phyloP scores from a whole-genome alignment of 257 asterid species.

The Rehmannia glutinosa region DNA sequence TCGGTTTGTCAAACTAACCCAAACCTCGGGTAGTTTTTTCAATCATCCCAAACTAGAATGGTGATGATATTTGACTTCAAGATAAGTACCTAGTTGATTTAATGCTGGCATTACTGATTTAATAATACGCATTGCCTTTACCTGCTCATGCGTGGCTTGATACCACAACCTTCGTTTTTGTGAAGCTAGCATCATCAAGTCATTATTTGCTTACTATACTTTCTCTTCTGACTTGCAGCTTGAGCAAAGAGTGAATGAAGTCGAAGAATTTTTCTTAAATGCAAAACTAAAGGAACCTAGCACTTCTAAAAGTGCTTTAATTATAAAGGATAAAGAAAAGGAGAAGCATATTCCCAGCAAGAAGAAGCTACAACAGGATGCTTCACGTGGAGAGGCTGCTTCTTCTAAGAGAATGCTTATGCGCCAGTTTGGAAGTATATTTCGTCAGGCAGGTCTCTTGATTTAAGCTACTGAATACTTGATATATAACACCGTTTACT shows the following conservation, averaged over 20 bases:
- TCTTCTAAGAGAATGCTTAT: conserved; percentile 96
- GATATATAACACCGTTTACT: not conserved
- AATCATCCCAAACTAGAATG: no score
- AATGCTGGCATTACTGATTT: no score
- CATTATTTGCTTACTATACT: conserved; percentile 8
- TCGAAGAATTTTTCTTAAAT: conserved; percentile 59
- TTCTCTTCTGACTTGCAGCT: conserved; percentile 44
- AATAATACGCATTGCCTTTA: not conserved
- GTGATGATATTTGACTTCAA: no score
- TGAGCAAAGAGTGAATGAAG: conserved; percentile 69
- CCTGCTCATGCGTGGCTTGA: conserved; percentile 10
- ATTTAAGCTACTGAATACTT: conserved; percentile 13
- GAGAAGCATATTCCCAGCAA: conserved; percentile 69
- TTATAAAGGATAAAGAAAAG: conserved; percentile 52
- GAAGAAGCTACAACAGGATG: conserved; percentile 85
- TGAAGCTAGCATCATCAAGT: not conserved
- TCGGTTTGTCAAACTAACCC: no score
- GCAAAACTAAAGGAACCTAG: conserved; percentile 37
- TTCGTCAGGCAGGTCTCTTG: conserved; percentile 72
- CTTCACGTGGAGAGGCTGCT: conserved; percentile 85
- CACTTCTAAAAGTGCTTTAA: conserved; percentile 35
- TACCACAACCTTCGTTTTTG: not conserved
- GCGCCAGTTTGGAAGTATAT: conserved; percentile 85
- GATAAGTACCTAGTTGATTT: no score
- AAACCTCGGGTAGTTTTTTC: no score